A percentile compares a stretch with the other conserved stretches of the same genome.
These are phyloP conservation scores for Neonectria sp. DNA, from an alignment of 2,329 filamentous ascomycete species.

Conservation along the genomic window DNA sequence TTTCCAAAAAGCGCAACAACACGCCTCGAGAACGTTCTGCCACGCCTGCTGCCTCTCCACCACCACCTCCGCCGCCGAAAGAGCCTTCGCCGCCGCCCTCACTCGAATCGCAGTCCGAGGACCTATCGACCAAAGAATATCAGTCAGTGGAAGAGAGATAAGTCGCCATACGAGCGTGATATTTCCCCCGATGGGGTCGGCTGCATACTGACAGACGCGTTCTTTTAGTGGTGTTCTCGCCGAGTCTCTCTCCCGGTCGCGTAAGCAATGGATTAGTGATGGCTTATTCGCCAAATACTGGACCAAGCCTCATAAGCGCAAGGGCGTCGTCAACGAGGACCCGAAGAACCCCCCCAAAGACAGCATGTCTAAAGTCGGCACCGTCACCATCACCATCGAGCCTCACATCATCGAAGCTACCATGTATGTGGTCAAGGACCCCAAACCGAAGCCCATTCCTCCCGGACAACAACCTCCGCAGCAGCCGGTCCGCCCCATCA, in stretches of 20 bases:
- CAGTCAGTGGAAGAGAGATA: conserved; percentile 83
- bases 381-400: conserved; percentile 82
- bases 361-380: conserved; percentile 80
- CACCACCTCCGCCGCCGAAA: conserved; percentile 50
- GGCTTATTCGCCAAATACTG: conserved; percentile 85
- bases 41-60: conserved; percentile 60
- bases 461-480: conserved; percentile 44
- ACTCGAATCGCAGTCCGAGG: conserved; percentile 76
- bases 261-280: conserved; percentile 79
- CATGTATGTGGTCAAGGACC: conserved; percentile 80
- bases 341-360: conserved; percentile 79
- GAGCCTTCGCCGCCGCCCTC: conserved; percentile 61
- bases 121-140: conserved; percentile 76
- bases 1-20: conserved; percentile 71
- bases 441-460: conserved; percentile 62
- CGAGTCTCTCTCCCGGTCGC: conserved; percentile 81
- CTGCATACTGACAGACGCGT: conserved; percentile 41
- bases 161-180: conserved; percentile 22
- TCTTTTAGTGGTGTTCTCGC: conserved; percentile 77
- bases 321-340: conserved; percentile 74
- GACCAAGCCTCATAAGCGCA: conserved; percentile 80
- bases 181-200: neutral
- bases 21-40: conserved; percentile 69
- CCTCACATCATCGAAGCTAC: conserved; percentile 85
- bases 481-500: conserved; percentile 64